Base-by-base conservation (phyloP, 2,329 filamentous ascomycete species). In the Alternaria panax region DNA sequence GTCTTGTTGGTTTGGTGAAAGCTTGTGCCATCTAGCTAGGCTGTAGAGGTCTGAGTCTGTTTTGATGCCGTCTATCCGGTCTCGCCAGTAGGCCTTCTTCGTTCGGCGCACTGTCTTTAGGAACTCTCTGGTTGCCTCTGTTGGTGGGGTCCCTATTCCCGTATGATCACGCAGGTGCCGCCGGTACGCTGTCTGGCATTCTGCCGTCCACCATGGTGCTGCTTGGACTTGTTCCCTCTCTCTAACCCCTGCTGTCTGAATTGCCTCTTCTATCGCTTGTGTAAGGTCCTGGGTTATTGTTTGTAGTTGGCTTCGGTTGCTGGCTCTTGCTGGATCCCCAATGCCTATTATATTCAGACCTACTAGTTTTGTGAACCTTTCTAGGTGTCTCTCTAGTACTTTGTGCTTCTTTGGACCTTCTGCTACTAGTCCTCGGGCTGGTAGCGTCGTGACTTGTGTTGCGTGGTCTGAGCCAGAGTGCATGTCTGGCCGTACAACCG, bases 391-490 rank as follows among this genome's bases (percentile, higher is more conserved):
- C 43, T 47, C 43, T 32, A 32, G 43, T 18, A 47, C 43, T 47
- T 32, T 32, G 43, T 47, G 8, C 43, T 47, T 18, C 25, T 47
- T 20, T 32, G 9, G 32, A 43, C 11, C 5, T 9, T 6, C 5
- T 42, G 41, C 32, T 14, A 24, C 28, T 30, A 20, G 42, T 48
- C 16, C 18, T 25, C 27, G 50, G 42, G 32, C 7, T 20, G 50
- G 50, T 22, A 50, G 6, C 32, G 41, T 30, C n/a, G 56, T 59
- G 8, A 59, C 56, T 40, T 42, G 18, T 51, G 56, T 54, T 18
- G 16, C 43, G 14, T 59, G 43, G 51, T 59, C 55, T 53, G 42
- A 58, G 16, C 55, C 55, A 25, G 28, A 32, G 34, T 58, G 55
- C 55, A 53, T 53, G 51, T 18, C 11, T 2, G 24, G 5, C 2